Conservation (phyloP, 495 filamentous ascomycete species). For the Jackrogersella multiformis region DNA sequence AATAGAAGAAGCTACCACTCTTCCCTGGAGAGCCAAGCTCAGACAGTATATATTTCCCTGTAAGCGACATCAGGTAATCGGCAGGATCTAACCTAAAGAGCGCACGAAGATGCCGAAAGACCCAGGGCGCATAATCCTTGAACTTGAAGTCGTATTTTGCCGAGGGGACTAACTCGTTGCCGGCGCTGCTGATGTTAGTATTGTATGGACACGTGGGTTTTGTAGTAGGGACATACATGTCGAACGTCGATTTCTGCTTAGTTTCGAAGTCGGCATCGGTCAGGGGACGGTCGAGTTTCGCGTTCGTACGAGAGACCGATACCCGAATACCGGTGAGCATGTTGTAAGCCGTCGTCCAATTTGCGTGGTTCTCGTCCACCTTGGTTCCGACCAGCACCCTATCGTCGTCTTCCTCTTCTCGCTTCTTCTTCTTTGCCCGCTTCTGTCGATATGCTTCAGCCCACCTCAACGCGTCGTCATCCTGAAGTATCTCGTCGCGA, state of each 20-base stretch:
- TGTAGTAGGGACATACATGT: constrained; percentile 70
- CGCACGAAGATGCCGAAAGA: constrained; percentile 90
- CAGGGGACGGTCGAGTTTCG: constrained; percentile 89
- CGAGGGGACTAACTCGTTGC: constrained; percentile 95
- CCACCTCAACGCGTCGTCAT: constrained; percentile 91
- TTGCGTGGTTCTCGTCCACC: constrained; percentile 96
- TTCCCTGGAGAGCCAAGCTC: constrained; percentile 97
- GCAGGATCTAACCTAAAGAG: constrained; percentile 94
- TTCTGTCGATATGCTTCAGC: constrained; percentile 92
- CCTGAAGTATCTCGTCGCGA: constrained; percentile 82
- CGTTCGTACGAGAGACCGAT: constrained; percentile 93
- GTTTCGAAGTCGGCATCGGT: constrained; percentile 91
- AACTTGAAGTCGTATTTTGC: constrained; percentile 99
- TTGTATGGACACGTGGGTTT: background rate
- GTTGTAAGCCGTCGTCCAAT: constrained; percentile 98
- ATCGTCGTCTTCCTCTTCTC: constrained; percentile 93
- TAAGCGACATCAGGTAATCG: constrained; percentile 98
- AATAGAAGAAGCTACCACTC: constrained; percentile 99
- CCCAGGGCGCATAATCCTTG: constrained; percentile 99
- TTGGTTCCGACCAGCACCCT: constrained; percentile 96
- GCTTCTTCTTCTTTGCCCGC: constrained; percentile 80
- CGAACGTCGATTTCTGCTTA: constrained; percentile 97
- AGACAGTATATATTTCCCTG: constrained; percentile 97
- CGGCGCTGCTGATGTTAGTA: constrained; percentile 67
- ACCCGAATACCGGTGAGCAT: constrained; percentile 99